Base-by-base conservation (phyloP, 805 yeast species). In the Cyberlindnera subsufficiens region DNA sequence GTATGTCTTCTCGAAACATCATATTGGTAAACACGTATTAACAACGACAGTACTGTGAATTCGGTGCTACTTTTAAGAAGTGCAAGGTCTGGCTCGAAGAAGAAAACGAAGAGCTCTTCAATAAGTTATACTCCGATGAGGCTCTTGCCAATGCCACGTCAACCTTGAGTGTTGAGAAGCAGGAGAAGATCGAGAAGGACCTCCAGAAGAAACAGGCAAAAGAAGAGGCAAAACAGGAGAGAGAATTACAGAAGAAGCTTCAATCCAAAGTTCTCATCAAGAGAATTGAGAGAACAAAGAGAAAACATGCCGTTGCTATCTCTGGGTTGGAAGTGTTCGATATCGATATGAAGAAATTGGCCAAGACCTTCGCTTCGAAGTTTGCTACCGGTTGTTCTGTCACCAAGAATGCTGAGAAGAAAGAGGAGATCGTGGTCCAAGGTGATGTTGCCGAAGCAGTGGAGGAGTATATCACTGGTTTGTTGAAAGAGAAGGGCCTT, bases 361-460 rank as follows among this genome's bases (percentile, higher is more conserved):
- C 96, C 36, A 91, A 91, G 72, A 81, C 89, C 0, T 90, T 91
- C 65, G 93, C 97, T 0, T 82, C 93, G 30, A 88, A 86, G 63
- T 90, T 91, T 60, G 98, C 98, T 13, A 90, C 97, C 8, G 98
- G 98, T 40, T 91, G 96, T 25, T 80, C 93, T 18, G 96, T 90
- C 13, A 81, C 89, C 4, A 90, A 90, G 66, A 86, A 80, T 50
- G 89, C 80, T 4, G 98, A 90, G 51, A 90, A 90, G 66, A 86
- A 85, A 61, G 96, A 91, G 49, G 98, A 90, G 59, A 78, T 90
- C 43, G 77, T 87, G 45, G 83, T 90, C 46, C 97, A 90, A 68
- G 98, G 98, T 56, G 98, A 91, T 64, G 93, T 90, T 35, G 84
- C 89, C 44, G 96, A 89, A 51, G 96, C 84, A 56, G 93, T 89